Evolutionary conservation across 371 early-diverging fungal genomes (phyloP), one percentile per base, ranked within the genome.

Genomic region (Nematocida sp.): DNA sequence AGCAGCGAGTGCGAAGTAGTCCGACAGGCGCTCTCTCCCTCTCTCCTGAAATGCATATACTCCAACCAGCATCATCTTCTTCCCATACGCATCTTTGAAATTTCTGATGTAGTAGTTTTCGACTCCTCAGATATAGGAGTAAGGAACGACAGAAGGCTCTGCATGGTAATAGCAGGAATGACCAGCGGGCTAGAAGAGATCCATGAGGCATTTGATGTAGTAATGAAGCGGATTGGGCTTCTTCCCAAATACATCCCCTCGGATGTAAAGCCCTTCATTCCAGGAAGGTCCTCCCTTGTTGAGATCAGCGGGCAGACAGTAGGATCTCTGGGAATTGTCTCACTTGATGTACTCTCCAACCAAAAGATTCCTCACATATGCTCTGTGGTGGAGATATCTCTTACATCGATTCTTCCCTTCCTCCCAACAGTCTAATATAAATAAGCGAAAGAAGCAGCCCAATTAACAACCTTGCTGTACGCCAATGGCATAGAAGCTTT

Each of bases 81-180:
- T 57, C 99, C 99, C 2, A 83, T 95, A 85, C 90, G 90, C 84
- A 82, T 96, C 54, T 99, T 97, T 84, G 98, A 99, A 81, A 92
- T 94, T 18, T 89, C 91, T 38, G 98, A 99, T 80, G 90, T 95
- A 39, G 85, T 91, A 80, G 87, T 91, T 66, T 86, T 91, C 40
- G 47, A 55, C n/a, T 32, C 20, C 13, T 47, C 40, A 54, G 71
- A 77, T 38, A 65, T 77, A 28, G 79, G 78, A 9, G 88, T 93
- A 1, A 86, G 89, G 78, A 99, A 97, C 84, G 88, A 91, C 83
- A 89, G 95, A 68, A 89, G 89, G 57, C 87, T 95, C 38, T 88
- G 89, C 78, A 92, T 90, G 38, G 86, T 93, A 30, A 93, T 90
- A 84, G 88, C 89, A 32, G 89, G 90, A 82, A 90, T 89, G 80